Conservation (phyloP, 805 yeast genomes). For the Yarrowia keelungensis region DNA sequence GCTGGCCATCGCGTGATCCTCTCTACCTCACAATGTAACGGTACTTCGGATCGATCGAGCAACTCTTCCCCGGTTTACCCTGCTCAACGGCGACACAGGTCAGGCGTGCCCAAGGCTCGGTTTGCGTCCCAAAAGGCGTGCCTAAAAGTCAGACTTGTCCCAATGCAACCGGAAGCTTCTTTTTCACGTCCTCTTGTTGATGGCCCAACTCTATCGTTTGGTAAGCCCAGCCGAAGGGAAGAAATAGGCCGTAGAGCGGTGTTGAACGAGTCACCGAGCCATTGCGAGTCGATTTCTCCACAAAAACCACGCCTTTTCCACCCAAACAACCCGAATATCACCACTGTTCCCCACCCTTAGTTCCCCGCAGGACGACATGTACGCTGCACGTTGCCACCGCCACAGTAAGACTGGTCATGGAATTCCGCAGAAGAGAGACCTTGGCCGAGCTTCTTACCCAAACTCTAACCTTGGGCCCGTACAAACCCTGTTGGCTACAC, state of each 20-base stretch:
- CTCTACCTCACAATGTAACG: too few relatives aligned
- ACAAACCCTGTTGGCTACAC: conserved; percentile 7
- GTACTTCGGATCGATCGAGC: background rate
- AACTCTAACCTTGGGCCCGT: conserved; percentile 5
- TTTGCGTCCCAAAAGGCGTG: too few relatives aligned
- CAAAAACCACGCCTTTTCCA: too few relatives aligned
- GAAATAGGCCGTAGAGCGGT: too few relatives aligned
- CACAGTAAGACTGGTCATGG: conserved; percentile 26
- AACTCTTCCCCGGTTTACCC: background rate
- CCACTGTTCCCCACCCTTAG: background rate
- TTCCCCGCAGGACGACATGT: conserved; percentile 36
- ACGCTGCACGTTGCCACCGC: conserved; percentile 36
- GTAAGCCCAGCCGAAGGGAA: too few relatives aligned
- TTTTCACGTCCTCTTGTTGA: background rate
- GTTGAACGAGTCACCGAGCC: too few relatives aligned
- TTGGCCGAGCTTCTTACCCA: background rate
- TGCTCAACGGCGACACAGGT: conserved; percentile 1
- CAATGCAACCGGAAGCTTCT: background rate
- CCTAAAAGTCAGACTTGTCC: background rate
- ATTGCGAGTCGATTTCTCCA: too few relatives aligned
- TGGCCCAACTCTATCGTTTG: background rate
- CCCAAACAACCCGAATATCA: too few relatives aligned
- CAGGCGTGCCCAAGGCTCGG: background rate
- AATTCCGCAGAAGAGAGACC: conserved; percentile 32
- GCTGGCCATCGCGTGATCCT: too few relatives aligned